A percentile compares a stretch with the other conserved stretches of the same genome.
Evolutionary conservation across 352 stramenopile genomes (phyloP).

Genomic region (Pythium monospermum): DNA sequence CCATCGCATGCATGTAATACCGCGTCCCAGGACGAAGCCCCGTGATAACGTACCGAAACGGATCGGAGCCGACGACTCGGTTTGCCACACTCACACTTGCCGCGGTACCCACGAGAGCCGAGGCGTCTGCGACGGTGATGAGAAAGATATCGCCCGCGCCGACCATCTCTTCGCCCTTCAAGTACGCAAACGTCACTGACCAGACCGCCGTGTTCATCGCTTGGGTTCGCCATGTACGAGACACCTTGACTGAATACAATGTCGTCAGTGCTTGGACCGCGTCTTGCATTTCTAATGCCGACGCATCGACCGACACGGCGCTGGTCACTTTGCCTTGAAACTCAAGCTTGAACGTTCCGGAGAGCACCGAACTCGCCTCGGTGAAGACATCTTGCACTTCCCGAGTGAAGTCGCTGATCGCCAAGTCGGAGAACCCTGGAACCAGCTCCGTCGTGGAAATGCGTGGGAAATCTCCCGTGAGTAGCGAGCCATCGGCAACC

Average conservation of each 20-base stretch:
- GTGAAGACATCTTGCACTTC: slow-evolving; percentile 91
- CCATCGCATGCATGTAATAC: slow-evolving; percentile 82
- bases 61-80: slow-evolving; percentile 88
- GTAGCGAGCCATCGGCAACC: slow-evolving; percentile 65
- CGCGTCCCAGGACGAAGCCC: slow-evolving; percentile 40
- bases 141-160: slow-evolving; percentile 89
- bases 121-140: slow-evolving; percentile 50
- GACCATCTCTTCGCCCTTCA: slow-evolving; percentile 88
- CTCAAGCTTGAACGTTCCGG: slow-evolving; percentile 82
- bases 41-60: slow-evolving; percentile 66
- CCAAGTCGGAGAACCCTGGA: slow-evolving; percentile 81
- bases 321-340: slow-evolving; percentile 87
- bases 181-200: slow-evolving; percentile 93
- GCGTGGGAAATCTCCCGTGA: slow-evolving; percentile 85
- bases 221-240: slow-evolving; percentile 32
- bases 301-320: slow-evolving; percentile 67
- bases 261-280: slow-evolving; percentile 65
- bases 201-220: slow-evolving; percentile 72
- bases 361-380: slow-evolving; percentile 42
- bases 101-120: slow-evolving; percentile 54
- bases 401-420: slow-evolving; percentile 90
- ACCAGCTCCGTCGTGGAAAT: slow-evolving; percentile 79
- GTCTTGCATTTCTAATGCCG: slow-evolving; percentile 82
- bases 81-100: slow-evolving; percentile 66
- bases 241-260: slow-evolving; percentile 84